Evolutionary conservation across 495 filamentous ascomycete genomes (phyloP), one percentile per base, ranked within the genome.

Genomic region (Terfezia claveryi): DNA sequence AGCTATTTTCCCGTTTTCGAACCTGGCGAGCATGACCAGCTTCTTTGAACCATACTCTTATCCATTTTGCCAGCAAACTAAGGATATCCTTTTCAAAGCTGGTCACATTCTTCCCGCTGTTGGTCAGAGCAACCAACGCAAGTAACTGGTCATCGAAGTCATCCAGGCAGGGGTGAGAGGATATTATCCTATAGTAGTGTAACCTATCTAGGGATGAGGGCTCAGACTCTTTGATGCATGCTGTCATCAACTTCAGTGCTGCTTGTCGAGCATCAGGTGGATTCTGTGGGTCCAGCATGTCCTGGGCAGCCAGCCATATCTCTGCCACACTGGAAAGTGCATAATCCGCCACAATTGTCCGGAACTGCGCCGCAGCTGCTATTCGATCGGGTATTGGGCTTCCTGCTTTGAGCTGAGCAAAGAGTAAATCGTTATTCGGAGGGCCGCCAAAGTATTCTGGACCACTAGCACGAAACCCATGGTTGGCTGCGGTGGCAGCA

Each of bases 291-390:
- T 77, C 70, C 23, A 82, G 73, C 38, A 85, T 65, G 59, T 85
- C 80, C 62, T 78, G 79, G 11, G 71, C 80, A 23, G 76, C 73
- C 50, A 72, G 69, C 77, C 80, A 85, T 44, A 83, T 77, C 41
- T 72, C 71, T 32, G 72, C 65, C 20, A 76, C 67, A 49, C 61
- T 55, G 14, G 62, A 56, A 12, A 79, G 67, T 7, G 79, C 75
- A 63, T 76, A 80, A 55, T 78, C 73, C 44, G 67, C 66, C 49
- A 81, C 72, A 55, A 72, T 71, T 56, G 66, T 67, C 16, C 76
- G 72, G 49, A 81, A 66, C 11, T 72, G 67, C 58, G 72, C 74
- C 20, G 78, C 78, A 10, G 78, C 79, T 10, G 67, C 64, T 16
- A 80, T 64, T 54, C 79, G 68, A 52, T 77, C 74, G 57, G 58